Base-by-base conservation (phyloP, 306 rosid species). In the Lotus japonicus region DNA sequence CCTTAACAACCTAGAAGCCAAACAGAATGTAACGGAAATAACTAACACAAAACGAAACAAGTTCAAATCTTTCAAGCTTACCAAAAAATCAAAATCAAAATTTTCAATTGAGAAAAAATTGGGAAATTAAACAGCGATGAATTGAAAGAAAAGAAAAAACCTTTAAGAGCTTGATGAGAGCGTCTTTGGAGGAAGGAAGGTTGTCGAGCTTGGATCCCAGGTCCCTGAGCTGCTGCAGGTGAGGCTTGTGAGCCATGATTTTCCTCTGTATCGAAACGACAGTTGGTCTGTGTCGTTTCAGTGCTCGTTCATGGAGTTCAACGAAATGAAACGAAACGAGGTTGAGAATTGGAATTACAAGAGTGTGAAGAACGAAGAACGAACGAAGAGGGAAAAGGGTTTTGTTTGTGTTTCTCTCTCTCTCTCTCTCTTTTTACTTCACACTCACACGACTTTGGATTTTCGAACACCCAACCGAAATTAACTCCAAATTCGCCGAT, bases 171-270 rank as follows among this genome's bases (percentile, higher is more conserved):
- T 87, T 95, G 79, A 88, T 68, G 77, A 95, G 92, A 61, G 86
- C 77, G 79, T 95, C 99, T 75, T 95, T 95, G 71, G 92, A 70
- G 12, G 95, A 26, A 14, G 90, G 97, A 84, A 75, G 86, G 9
- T 77, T 59, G 4, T 84, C 82, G 45, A 95, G 92, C 89, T 87
- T 95, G 80, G 97, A 95, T 90, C 97, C 99, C 88, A 95, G 62
- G 75, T 95, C 99, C 88, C 73, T 87, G 57, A 95, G 97, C 78
- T 78, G 97, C 77, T 78, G 99, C 61, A 66, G 86, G 79, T 85
- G 85, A 53, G 85, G 84, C 76, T 86, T 83, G 62, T 79, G 81
- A 31, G 92, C 77, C 97, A 94, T 90, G 39, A 48, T 59, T 45
- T 23, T 64, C 55, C 33, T 63, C 57, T 58, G 23, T 63, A 49